Base-by-base conservation (phyloP, 495 filamentous ascomycete genomes). In the Tuber brumale region DNA sequence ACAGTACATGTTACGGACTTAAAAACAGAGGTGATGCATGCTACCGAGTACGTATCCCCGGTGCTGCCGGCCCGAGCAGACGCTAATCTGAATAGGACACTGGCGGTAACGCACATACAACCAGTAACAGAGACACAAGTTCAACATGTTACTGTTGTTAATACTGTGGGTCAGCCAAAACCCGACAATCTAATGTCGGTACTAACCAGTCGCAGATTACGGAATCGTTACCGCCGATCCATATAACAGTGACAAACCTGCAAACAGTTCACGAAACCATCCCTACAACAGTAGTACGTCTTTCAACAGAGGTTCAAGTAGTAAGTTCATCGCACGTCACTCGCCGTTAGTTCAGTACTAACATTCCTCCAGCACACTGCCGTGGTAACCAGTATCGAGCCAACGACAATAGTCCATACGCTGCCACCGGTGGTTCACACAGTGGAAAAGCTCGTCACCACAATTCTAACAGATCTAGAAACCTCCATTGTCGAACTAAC, bases 371-470 rank as follows among this genome's bases (percentile, higher is more conserved):
- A 81, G 81, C 71, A 82, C 41, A 81, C 79, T 21, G 70, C 57
- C 46, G 79, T 81, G 39, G 70, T 81, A 39, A 81, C 80, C 4
- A 81, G 79, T 69, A 76, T 81, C 70, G 73, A 81, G 8, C 80
- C 80, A 19, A 81, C 70, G 23, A 81, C 80, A 9, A 72, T 81
- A 18, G 46, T 81, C 18, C 72, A 82, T 61, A 82, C 80, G 1
- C 14, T 82, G 21, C 72, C 71, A 18, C 79, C 76, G 9, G 43
- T 82, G 35, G 73, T 75, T 9, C 72, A 81, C 31, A 81, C 80
- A 35, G 80, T 82, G 10, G 72, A 79, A 73, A 75, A 81, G 69
- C 66, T 79, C 8, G 41, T 82, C 23, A 82, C 81, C 35, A n/a
- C 75, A 35, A 77, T 74, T 21, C 69, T 57, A 66, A 78, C 76